phyloP scores from a whole-genome alignment of 2,329 filamentous ascomycete species.

The Periconia digitata region DNA sequence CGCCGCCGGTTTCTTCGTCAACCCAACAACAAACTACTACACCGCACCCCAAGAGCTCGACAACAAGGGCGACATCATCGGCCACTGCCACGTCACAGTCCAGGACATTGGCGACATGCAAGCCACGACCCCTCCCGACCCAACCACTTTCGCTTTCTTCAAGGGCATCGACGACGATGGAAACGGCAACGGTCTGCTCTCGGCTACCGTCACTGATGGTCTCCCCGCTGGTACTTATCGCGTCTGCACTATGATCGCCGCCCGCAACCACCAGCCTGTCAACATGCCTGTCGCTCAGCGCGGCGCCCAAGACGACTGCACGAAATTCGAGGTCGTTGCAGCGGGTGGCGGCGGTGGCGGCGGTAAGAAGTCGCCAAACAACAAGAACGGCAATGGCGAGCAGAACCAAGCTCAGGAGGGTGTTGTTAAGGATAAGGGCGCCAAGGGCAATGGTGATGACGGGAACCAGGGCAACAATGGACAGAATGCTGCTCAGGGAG shows the following conservation, averaged over 20 bases:
- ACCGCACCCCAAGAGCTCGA: slow-evolving; percentile 55
- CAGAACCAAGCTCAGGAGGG: slow-evolving; percentile 1
- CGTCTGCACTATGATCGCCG: slow-evolving; percentile 55
- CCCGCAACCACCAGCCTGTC: slow-evolving; percentile 59
- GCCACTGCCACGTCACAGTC: slow-evolving; percentile 56
- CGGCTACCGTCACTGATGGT: slow-evolving; percentile 49
- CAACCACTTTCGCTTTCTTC: slow-evolving; percentile 57
- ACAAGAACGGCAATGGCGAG: slow-evolving; percentile 8
- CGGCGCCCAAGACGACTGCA: slow-evolving; percentile 57
- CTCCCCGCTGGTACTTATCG: slow-evolving; percentile 54
- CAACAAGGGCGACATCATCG: slow-evolving; percentile 43
- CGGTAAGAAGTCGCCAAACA: slow-evolving; percentile 9
- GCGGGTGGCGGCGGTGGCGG: slow-evolving; percentile 9
- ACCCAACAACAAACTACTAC: slow-evolving; percentile 58
- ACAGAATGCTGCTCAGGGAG: slow-evolving; percentile 13
- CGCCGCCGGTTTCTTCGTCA: slow-evolving; percentile 57
- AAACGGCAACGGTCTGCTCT: slow-evolving; percentile 50
- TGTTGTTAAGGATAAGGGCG: slow-evolving; percentile 1
- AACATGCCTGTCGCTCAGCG: slow-evolving; percentile 60
- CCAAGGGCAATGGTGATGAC: slow-evolving; percentile 5
- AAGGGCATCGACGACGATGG: slow-evolving; percentile 59
- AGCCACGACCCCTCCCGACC: slow-evolving; percentile 39
- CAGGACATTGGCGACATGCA: slow-evolving; percentile 50
- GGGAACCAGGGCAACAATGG: slow-evolving; percentile 14
- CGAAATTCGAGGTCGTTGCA: slow-evolving; percentile 48